Percentiles rank a stretch among this genome's conserved stretches.
phyloP scores from a whole-genome alignment of 257 asterid genomes.

The Anisodus acutangulus region DNA sequence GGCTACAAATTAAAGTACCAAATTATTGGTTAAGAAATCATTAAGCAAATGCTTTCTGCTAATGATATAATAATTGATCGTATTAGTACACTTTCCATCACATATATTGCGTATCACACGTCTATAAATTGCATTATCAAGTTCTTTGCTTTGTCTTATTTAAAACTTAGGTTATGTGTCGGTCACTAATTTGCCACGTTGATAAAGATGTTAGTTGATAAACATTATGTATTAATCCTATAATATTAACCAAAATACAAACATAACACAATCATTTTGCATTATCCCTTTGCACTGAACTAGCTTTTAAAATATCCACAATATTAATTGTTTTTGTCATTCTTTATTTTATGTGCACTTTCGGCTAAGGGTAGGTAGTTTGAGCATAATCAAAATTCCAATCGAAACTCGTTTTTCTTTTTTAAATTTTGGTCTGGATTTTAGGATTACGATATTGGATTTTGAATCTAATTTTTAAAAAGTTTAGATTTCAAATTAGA shows the following conservation, averaged over 20 bases:
- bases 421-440: background rate
- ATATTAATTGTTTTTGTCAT: background rate
- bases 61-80: background rate
- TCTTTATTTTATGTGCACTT: background rate
- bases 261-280: constrained; percentile 6
- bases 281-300: background rate
- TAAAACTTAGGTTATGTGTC: background rate
- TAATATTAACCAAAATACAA: background rate
- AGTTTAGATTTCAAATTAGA: no score
- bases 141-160: background rate
- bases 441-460: no score
- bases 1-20: background rate
- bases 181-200: constrained; percentile 19
- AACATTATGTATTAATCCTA: background rate
- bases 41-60: background rate
- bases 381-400: no score
- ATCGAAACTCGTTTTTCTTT: no score
- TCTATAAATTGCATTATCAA: constrained; percentile 7
- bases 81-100: background rate
- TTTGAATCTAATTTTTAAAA: no score
- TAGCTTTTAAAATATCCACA: background rate
- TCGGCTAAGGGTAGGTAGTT: background rate
- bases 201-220: background rate
- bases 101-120: background rate
- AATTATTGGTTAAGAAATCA: background rate